Conservation (phyloP, 2,329 filamentous ascomycete genomes). For the Neonectria hederae region DNA sequence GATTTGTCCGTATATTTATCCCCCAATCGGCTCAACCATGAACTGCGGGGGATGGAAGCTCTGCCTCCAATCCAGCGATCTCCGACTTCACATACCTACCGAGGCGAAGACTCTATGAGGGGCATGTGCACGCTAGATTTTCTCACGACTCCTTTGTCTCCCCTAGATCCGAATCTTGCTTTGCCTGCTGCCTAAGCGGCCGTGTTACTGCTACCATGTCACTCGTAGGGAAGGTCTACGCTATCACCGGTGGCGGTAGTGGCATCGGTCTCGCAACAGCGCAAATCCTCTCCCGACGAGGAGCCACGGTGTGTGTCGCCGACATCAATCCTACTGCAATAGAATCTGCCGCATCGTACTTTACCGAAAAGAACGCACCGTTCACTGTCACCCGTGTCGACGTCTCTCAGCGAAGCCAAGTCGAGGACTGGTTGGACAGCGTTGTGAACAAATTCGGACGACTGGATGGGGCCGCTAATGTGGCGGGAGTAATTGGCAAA, state of each 20-base stretch:
- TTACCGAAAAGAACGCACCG: conserved; percentile 38
- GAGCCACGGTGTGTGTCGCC: conserved; percentile 52
- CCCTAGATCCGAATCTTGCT: background rate
- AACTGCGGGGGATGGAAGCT: conserved; percentile 24
- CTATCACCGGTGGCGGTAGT: conserved; percentile 54
- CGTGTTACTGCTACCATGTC: conserved; percentile 37
- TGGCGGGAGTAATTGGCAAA: conserved; percentile 62
- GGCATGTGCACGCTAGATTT: background rate
- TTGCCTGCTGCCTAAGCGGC: background rate
- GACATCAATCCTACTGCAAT: conserved; percentile 48
- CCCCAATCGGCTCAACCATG: conserved; percentile 26
- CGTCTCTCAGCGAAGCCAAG: conserved; percentile 56
- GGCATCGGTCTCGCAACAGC: conserved; percentile 56
- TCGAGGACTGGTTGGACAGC: conserved; percentile 60
- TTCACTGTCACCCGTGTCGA: conserved; percentile 57
- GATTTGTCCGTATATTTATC: conserved; percentile 15
- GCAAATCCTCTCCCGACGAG: conserved; percentile 48
- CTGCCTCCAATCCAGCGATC: conserved; percentile 15
- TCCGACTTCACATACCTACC: conserved; percentile 5
- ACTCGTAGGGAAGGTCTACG: conserved; percentile 49
- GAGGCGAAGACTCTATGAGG: background rate
- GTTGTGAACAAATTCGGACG: conserved; percentile 60
- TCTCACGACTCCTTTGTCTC: background rate
- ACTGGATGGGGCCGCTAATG: conserved; percentile 64
- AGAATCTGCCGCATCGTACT: conserved; percentile 44